A percentile compares a stretch with the other conserved stretches of the same genome.
Conservation (phyloP, 2,329 filamentous ascomycete species). For the Xylaria sp. region DNA sequence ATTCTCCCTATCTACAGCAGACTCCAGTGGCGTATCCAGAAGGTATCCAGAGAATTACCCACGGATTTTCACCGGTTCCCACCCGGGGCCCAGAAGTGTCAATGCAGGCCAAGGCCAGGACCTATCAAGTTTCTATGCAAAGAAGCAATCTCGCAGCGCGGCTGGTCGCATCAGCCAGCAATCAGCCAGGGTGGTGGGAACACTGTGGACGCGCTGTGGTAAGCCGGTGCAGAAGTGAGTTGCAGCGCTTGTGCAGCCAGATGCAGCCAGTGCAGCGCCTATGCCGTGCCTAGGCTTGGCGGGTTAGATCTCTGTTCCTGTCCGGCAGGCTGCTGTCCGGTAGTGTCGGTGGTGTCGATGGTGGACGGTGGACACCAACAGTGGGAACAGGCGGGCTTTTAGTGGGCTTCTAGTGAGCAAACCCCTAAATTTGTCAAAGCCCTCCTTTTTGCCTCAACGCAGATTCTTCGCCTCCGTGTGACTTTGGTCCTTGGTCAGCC, state of each 20-base stretch:
- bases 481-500: slow-evolving; percentile 23
- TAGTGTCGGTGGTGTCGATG: no score
- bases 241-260: neutral
- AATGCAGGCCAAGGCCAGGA: slow-evolving; percentile 16
- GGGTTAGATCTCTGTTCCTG: slow-evolving; percentile 8
- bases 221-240: neutral
- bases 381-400: neutral
- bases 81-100: slow-evolving; percentile 8
- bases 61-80: slow-evolving; percentile 9
- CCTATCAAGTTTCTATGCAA: slow-evolving; percentile 13
- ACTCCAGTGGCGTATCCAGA: neutral
- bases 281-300: slow-evolving; percentile 6
- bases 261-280: no score
- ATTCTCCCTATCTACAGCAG: neutral
- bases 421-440: slow-evolving; percentile 27
- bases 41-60: neutral
- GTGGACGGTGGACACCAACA: neutral
- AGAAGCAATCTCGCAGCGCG: slow-evolving; percentile 26
- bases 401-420: slow-evolving; percentile 19
- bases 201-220: neutral
- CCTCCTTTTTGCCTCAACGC: slow-evolving; percentile 7
- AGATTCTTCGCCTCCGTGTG: slow-evolving; percentile 27
- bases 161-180: slow-evolving; percentile 11
- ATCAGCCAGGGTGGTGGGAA: slow-evolving; percentile 15
- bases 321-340: no score